These are phyloP conservation scores for Scheffersomyces ergatensis DNA, from an alignment of 805 yeast genomes.

Conservation along the genomic window DNA sequence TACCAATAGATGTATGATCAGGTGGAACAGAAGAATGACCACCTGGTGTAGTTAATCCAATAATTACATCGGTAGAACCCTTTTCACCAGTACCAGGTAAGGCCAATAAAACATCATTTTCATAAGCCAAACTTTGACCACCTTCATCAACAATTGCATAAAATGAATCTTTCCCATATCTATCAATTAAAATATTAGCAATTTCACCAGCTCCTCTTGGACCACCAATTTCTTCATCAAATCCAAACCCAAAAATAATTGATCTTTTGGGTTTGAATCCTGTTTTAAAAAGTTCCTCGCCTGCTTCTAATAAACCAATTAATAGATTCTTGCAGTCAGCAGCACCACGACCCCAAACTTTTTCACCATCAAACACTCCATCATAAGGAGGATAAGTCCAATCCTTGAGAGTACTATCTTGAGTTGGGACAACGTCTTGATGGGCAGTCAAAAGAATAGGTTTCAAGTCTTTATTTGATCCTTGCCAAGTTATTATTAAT, in stretches of 20 bases:
- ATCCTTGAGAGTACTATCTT: slow-evolving; percentile 47
- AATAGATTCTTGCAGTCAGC: slow-evolving; percentile 72
- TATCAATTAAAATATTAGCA: slow-evolving; percentile 43
- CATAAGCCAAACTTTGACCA: slow-evolving; percentile 38
- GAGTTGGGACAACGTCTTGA: slow-evolving; percentile 80
- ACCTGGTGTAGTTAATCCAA: slow-evolving; percentile 60
- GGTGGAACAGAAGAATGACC: slow-evolving; percentile 86
- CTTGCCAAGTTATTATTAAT: slow-evolving; percentile 61
- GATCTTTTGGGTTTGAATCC: slow-evolving; percentile 63
- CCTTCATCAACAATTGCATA: slow-evolving; percentile 68
- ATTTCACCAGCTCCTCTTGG: slow-evolving; percentile 57
- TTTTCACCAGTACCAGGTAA: slow-evolving; percentile 45
- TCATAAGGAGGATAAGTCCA: slow-evolving; percentile 70
- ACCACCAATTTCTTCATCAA: slow-evolving; percentile 78
- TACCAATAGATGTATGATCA: slow-evolving; percentile 76
- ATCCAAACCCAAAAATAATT: slow-evolving; percentile 65
- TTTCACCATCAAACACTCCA: slow-evolving; percentile 59
- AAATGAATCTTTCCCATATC: slow-evolving; percentile 60
- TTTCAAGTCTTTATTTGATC: slow-evolving; percentile 54
- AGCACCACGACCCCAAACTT: slow-evolving; percentile 76
- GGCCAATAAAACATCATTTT: slow-evolving; percentile 57
- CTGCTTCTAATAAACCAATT: slow-evolving; percentile 62
- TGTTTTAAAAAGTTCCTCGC: slow-evolving; percentile 51
- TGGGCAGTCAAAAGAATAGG: slow-evolving; percentile 75
- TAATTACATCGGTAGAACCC: slow-evolving; percentile 44